Base-by-base conservation (phyloP, 2,329 filamentous ascomycete genomes). In the Apiospora koreana region DNA sequence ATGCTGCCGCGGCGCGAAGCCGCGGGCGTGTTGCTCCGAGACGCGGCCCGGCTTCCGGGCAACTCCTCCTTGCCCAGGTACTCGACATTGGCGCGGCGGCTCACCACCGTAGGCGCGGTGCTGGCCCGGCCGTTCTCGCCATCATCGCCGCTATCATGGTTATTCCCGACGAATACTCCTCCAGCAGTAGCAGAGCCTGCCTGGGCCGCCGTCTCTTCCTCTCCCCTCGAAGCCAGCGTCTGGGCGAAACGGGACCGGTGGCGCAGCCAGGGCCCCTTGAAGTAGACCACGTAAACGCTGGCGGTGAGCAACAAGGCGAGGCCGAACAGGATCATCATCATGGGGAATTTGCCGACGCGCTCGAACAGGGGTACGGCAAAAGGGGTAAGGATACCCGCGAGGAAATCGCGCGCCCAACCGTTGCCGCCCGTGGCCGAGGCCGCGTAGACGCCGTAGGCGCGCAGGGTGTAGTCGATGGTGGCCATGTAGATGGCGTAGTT, bases 401-500 rank as follows among this genome's bases (percentile, higher is more conserved):
- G 82, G 80, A 94, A 90, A 76, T 94, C 92, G 73, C 92, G 86
- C 2, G 91, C 86, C 81, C 92, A 93, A 1, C 92, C 92, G 73
- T 94, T 94, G 25, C 92, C 92, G 50, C 92, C 92, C 0, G 92
- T 94, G 0, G 92, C 92, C 0, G 91, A 93, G 1, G 92, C 92
- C 2, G 91, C 89, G 78, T 93, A 94, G 0, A 89, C 88, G 0
- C 92, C 92, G 75, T 94, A 93, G 0, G 91, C 90, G 70, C 89
- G 91, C 45, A 93, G 88, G 88, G 93, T 93, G 81, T 94, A 94
- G 79, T 94, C 91, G 73, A 93, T 92, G 1, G 91, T 93, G 1
- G 91, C 90, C 89, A 93, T 92, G 81, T 93, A 93, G 70, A 93
- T 93, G 43, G 87, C 83, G 48, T 92, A 92, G 76, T 94, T 94